Conservation (phyloP, 208 protist species). For the Trypanosoma brucei region DNA sequence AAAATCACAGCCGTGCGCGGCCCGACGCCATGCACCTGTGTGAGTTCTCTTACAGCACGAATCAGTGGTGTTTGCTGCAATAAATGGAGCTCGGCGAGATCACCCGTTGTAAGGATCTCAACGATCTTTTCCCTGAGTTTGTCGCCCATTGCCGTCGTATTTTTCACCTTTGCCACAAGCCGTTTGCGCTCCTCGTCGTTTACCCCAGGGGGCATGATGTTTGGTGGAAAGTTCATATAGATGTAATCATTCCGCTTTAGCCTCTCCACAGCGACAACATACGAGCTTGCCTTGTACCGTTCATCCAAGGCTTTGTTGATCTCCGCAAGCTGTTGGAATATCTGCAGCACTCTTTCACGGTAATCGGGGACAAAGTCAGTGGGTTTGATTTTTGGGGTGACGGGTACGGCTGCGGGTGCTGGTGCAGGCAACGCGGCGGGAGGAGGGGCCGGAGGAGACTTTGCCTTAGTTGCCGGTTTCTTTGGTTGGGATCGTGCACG, state of each 20-base stretch:
- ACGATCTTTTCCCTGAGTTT: conserved; percentile 73
- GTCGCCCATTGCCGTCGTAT: conserved; percentile 48
- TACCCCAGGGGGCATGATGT: conserved; percentile 53
- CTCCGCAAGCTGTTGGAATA: conserved; percentile 75
- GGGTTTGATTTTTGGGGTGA: background rate
- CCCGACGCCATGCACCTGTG: conserved; percentile 84
- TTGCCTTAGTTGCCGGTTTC: too few relatives aligned
- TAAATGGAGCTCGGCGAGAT: conserved; percentile 60
- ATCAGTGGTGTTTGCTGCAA: conserved; percentile 72
- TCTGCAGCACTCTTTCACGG: conserved; percentile 62
- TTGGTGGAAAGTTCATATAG: conserved; percentile 63
- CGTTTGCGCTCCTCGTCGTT: conserved; percentile 37
- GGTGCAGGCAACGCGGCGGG: background rate
- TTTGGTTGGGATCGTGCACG: too few relatives aligned
- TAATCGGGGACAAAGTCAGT: conserved; percentile 64
- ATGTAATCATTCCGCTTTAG: conserved; percentile 64
- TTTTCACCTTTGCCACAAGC: conserved; percentile 25
- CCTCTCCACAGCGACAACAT: conserved; percentile 46
- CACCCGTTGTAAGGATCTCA: conserved; percentile 77
- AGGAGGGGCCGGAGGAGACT: too few relatives aligned
- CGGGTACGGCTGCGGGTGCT: background rate
- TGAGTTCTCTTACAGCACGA: conserved; percentile 70
- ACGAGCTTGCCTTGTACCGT: conserved; percentile 74
- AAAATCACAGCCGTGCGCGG: conserved; percentile 71
- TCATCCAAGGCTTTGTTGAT: conserved; percentile 77